Conservation (phyloP, 345 rosid species). For the Heritiera fomes region DNA sequence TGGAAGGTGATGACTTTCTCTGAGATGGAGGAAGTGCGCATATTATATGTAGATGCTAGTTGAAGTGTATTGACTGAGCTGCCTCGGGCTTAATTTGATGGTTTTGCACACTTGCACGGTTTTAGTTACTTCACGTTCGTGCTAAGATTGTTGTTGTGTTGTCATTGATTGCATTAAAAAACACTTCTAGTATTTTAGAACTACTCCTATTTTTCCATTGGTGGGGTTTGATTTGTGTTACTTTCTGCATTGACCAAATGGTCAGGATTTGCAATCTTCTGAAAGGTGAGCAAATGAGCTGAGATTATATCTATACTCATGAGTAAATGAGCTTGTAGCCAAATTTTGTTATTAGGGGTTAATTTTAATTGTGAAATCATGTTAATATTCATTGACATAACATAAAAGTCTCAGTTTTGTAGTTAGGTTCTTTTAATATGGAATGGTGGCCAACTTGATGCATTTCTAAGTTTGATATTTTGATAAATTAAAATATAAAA, state of each 20-base stretch:
- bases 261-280: neutral
- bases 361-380: no score
- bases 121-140: slow-evolving; percentile 40
- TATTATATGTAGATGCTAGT: slow-evolving; percentile 10
- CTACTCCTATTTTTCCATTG: neutral
- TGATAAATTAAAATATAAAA: no score
- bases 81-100: neutral
- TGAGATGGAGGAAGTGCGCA: slow-evolving; percentile 7
- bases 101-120: slow-evolving; percentile 36
- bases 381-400: no score
- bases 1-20: neutral
- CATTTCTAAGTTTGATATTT: no score
- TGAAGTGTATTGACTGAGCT: slow-evolving; percentile 2
- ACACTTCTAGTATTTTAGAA: slow-evolving; percentile 29
- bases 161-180: slow-evolving; percentile 48
- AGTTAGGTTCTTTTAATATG: no score
- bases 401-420: no score
- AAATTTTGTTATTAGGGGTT: no score
- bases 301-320: no score
- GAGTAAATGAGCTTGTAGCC: no score
- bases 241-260: neutral
- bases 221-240: neutral
- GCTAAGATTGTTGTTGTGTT: slow-evolving; percentile 39
- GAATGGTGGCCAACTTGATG: no score
- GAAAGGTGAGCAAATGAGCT: no score